phyloP scores from a whole-genome alignment of 495 filamentous ascomycete species.

The Thozetella sp. region DNA sequence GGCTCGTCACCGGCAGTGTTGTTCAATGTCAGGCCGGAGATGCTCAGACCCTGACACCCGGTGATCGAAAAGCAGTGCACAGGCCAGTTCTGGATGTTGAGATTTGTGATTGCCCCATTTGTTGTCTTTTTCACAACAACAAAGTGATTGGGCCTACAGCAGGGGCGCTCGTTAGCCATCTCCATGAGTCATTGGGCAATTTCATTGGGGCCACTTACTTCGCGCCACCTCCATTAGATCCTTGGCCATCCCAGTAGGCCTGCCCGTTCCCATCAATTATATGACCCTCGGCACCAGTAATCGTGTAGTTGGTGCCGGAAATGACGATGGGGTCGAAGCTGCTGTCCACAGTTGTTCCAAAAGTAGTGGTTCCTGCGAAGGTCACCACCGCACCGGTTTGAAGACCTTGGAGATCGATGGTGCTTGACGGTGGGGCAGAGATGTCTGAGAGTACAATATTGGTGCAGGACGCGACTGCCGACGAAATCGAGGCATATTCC shows the following conservation, averaged over 20 bases:
- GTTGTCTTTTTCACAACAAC: conserved; percentile 42
- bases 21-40: conserved; percentile 35
- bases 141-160: conserved; percentile 43
- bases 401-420: neutral
- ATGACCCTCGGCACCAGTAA: neutral
- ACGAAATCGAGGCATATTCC: neutral
- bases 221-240: conserved; percentile 44
- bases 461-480: neutral
- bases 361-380: neutral
- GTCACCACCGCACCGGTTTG: neutral
- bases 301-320: neutral
- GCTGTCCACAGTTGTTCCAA: neutral
- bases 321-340: neutral
- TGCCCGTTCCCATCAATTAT: conserved; percentile 48
- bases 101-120: conserved; percentile 32
- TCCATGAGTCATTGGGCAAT: no score
- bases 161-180: neutral
- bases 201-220: no score
- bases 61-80: conserved; percentile 34
- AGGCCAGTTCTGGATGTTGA: conserved; percentile 46
- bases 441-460: neutral
- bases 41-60: conserved; percentile 4
- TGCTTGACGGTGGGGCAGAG: neutral
- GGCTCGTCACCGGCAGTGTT: conserved; percentile 43
- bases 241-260: conserved; percentile 49